Evolutionary conservation across 1,139 yeast species (phyloP).

Genomic region (Geotrichum citri-aurantii): DNA sequence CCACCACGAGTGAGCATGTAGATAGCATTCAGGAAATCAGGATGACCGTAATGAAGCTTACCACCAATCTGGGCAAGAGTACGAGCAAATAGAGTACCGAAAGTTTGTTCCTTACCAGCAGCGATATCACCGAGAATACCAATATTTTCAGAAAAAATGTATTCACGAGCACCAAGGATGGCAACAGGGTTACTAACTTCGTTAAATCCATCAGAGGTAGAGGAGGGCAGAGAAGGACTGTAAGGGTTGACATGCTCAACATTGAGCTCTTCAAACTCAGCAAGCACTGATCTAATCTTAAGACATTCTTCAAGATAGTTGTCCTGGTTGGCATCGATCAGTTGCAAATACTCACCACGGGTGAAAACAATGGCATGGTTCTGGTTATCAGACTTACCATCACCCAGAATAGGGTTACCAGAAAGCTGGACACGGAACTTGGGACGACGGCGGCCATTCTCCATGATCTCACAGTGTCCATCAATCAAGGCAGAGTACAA

Average conservation of each 20-base stretch:
- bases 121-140: slow-evolving; percentile 99
- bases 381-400: slow-evolving; percentile 98
- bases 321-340: slow-evolving; percentile 98
- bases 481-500: slow-evolving; percentile 94
- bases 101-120: slow-evolving; percentile 99
- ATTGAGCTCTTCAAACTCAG: slow-evolving; percentile 94
- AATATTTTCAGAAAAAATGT: slow-evolving; percentile 96
- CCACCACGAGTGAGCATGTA: slow-evolving; percentile 99
- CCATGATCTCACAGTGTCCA: slow-evolving; percentile 97
- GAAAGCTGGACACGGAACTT: slow-evolving; percentile 95
- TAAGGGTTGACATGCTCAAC: slow-evolving; percentile 46
- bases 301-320: slow-evolving; percentile 97
- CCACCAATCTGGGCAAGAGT: slow-evolving; percentile 98
- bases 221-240: slow-evolving; percentile 32
- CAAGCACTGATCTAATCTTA: slow-evolving; percentile 93
- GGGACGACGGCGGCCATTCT: slow-evolving; percentile 98
- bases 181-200: slow-evolving; percentile 76
- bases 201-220: slow-evolving; percentile 30
- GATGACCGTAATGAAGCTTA: slow-evolving; percentile 98
- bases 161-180: slow-evolving; percentile 98
- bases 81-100: slow-evolving; percentile 97
- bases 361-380: slow-evolving; percentile 94
- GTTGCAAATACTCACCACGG: slow-evolving; percentile 97
- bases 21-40: slow-evolving; percentile 93
- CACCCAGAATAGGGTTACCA: slow-evolving; percentile 98